Conservation (phyloP, 192 early-diverging fungal species). For the Rhizoclosmatium sp. region DNA sequence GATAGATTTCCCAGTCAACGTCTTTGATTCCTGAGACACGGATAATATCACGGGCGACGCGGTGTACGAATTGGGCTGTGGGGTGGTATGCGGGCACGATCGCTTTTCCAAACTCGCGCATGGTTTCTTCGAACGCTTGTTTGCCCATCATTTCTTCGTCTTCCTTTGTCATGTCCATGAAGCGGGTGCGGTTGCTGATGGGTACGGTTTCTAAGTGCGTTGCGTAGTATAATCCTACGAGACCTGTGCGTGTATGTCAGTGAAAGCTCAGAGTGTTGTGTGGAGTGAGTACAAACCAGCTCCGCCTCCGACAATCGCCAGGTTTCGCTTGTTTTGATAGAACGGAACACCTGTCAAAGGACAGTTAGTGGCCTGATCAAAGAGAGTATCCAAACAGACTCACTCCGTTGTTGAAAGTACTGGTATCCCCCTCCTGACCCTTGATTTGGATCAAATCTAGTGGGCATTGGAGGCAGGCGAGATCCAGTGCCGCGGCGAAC, state of each 20-base stretch:
- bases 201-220: constrained; percentile 80
- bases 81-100: constrained; percentile 77
- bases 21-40: constrained; percentile 65
- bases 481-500: neutral
- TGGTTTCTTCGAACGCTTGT: constrained; percentile 74
- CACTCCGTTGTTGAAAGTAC: constrained; percentile 14
- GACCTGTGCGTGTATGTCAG: constrained; percentile 2
- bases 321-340: constrained; percentile 18
- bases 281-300: constrained; percentile 3
- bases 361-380: neutral
- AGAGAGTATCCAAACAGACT: neutral
- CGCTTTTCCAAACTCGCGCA: constrained; percentile 66
- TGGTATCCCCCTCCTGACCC: neutral
- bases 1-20: constrained; percentile 91
- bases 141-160: constrained; percentile 72
- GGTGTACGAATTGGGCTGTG: constrained; percentile 66
- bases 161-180: constrained; percentile 68
- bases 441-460: too few species aligned
- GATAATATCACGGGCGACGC: constrained; percentile 77
- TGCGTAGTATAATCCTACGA: constrained; percentile 23
- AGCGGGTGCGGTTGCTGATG: constrained; percentile 67
- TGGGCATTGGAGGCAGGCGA: neutral
- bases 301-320: neutral
- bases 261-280: neutral
- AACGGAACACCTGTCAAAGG: constrained; percentile 2